These are phyloP conservation scores for Cocos nucifera DNA, from an alignment of 176 grass and related monocot genomes.

Conservation along the genomic window DNA sequence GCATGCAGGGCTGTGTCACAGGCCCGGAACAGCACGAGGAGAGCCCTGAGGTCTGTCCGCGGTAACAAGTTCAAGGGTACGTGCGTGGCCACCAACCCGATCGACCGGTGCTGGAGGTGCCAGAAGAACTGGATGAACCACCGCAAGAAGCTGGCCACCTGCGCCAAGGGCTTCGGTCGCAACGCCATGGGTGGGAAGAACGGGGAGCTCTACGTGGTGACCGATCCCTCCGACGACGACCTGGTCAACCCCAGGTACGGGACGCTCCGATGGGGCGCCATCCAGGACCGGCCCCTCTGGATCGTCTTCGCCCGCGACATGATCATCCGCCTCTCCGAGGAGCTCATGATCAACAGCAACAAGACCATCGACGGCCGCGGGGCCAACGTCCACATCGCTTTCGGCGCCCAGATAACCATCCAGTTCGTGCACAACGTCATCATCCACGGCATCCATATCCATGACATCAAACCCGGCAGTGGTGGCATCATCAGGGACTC, in stretches of 20 bases:
- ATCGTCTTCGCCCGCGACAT: conserved; percentile 59
- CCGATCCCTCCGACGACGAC: conserved; percentile 37
- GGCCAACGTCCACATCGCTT: conserved; percentile 54
- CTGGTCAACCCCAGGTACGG: conserved; percentile 20
- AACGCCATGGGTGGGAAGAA: conserved; percentile 18
- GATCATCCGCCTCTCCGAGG: conserved; percentile 36
- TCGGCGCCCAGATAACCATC: conserved; percentile 46
- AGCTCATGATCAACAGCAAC: conserved; percentile 58
- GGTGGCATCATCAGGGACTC: conserved; percentile 65
- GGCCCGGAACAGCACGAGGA: conserved; percentile 11
- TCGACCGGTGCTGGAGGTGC: conserved; percentile 78
- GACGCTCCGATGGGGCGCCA: conserved; percentile 44
- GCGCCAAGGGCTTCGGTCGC: conserved; percentile 42
- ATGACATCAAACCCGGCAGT: conserved; percentile 22
- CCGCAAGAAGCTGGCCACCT: conserved; percentile 43
- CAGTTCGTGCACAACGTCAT: conserved; percentile 53
- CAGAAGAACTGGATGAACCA: conserved; percentile 31
- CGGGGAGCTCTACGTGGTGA: conserved; percentile 39
- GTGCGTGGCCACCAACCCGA: conserved; percentile 62
- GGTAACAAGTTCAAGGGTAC: background rate
- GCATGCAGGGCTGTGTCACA: background rate
- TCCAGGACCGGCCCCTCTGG: conserved; percentile 50
- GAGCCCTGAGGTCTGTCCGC: background rate
- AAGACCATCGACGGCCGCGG: conserved; percentile 71
- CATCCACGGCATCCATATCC: conserved; percentile 58